Conservation (phyloP, 1,284 basidiomycete genomes). For the Puccinia coronata region DNA sequence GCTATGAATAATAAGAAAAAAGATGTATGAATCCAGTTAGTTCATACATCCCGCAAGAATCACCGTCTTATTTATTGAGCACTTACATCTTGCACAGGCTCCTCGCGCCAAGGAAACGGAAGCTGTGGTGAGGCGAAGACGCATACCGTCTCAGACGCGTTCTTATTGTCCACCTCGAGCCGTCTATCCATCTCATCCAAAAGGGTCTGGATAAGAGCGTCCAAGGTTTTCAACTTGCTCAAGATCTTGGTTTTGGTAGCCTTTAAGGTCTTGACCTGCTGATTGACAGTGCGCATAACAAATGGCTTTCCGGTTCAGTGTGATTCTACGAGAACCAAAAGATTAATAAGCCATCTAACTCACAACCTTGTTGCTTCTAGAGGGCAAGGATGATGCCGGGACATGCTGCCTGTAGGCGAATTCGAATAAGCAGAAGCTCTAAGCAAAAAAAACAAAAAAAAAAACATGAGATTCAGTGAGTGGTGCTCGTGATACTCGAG, state of each 20-base stretch:
- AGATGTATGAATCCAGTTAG: no score
- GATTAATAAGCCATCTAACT: background rate
- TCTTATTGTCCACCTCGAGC: background rate
- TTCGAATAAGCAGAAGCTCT: conserved; percentile 30
- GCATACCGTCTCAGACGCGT: background rate
- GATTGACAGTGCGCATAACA: background rate
- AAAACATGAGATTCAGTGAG: background rate
- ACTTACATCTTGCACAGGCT: background rate
- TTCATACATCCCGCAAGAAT: background rate
- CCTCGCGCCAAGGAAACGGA: conserved; percentile 17
- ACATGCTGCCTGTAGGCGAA: background rate
- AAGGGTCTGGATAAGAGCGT: background rate
- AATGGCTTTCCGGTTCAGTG: no score
- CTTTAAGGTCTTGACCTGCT: background rate
- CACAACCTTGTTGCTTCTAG: background rate
- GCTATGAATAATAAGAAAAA: background rate
- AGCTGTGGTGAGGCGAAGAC: conserved; percentile 15
- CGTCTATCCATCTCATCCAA: conserved; percentile 5
- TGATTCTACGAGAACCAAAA: no score
- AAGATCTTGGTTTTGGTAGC: conserved; percentile 12
- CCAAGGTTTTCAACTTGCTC: conserved; percentile 7
- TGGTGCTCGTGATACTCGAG: background rate
- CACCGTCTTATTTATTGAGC: background rate
- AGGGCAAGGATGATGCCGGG: background rate
- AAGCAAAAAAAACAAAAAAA: background rate